Evolutionary conservation across 352 stramenopile species (phyloP), one percentile per base, ranked within the genome.

Genomic region (Plasmopara halstedii): DNA sequence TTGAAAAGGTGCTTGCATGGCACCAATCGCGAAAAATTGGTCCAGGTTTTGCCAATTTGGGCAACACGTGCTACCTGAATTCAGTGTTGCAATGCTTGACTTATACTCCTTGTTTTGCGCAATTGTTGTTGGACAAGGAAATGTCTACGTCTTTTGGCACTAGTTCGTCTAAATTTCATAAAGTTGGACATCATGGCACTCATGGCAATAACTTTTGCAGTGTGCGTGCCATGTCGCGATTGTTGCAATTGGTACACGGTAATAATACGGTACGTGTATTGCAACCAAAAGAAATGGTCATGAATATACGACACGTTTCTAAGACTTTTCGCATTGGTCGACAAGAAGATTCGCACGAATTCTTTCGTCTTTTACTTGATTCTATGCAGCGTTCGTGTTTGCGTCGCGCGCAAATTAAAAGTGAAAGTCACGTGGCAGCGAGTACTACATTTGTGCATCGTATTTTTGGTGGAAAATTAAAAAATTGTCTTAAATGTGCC

Each of bases 61-160:
- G 91, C 59, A 97, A 97, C 68, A 97, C 91, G 53, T 97, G 91
- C 70, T 97, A 96, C 68, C 76, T 97, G 48, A 97, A 97, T 66
- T 94, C 89, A 42, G 80, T 88, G 58, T 67, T 97, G 57, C 89
- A 97, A 58, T 97, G 87, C 54, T 67, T 92, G 21, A 53, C 52
- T 34, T 89, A 92, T 58, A 88, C 80, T 54, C 80, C 80, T 15
- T 69, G 66, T 47, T 81, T 92, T n/a, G 75, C 67, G 11, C 80
- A 92, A 57, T 85, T 80, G 41, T 87, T 99, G 66, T 52, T 98
- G 14, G 53, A 82, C 17, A 80, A 83, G 23, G 58, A 73, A 4
- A 56, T 71, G 10, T 55, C 72, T 20, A 52, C 62, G n/a, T 51
- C 49, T 6, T 82, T 77, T 27, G 40, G 46, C 49, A 65, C 52